A percentile compares a stretch with the other conserved stretches of the same genome.
Conservation (phyloP, 257 asterid species). For the Solanum dulcamara region DNA sequence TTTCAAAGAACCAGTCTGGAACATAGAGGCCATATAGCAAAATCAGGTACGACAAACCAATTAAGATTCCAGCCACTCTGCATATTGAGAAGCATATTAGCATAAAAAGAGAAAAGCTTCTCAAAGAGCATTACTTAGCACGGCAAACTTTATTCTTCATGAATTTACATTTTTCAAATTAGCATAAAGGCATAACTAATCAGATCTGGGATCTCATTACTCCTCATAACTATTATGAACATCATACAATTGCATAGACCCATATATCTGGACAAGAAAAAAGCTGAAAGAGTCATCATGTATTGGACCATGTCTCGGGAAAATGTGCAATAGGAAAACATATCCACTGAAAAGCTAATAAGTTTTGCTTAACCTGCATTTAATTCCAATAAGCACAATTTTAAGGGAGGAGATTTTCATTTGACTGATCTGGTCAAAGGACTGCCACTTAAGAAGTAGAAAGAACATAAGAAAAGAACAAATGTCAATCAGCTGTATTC, state of each 20-base stretch:
- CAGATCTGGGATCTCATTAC: neutral
- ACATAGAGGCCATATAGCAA: conserved; percentile 64
- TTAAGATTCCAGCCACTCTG: conserved; percentile 44
- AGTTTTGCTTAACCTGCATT: neutral
- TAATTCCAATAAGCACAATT: neutral
- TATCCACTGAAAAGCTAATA: neutral
- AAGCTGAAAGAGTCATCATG: neutral
- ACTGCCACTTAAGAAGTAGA: neutral
- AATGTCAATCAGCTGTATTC: neutral
- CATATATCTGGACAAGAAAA: neutral
- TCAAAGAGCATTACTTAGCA: neutral
- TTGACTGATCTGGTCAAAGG: neutral
- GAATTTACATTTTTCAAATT: neutral
- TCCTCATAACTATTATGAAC: neutral
- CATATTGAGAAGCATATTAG: conserved; percentile 10
- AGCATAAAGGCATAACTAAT: neutral
- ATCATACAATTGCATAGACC: neutral
- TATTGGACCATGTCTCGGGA: neutral
- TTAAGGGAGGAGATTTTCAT: neutral
- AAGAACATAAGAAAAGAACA: neutral
- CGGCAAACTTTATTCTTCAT: neutral
- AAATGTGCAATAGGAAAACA: neutral
- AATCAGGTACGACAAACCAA: conserved; percentile 46
- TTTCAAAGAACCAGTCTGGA: conserved; percentile 70
- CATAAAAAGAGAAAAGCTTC: neutral